A percentile compares a stretch with the other conserved stretches of the same genome.
phyloP scores from a whole-genome alignment of 352 stramenopile genomes.

The Phytophthora cryptogea region DNA sequence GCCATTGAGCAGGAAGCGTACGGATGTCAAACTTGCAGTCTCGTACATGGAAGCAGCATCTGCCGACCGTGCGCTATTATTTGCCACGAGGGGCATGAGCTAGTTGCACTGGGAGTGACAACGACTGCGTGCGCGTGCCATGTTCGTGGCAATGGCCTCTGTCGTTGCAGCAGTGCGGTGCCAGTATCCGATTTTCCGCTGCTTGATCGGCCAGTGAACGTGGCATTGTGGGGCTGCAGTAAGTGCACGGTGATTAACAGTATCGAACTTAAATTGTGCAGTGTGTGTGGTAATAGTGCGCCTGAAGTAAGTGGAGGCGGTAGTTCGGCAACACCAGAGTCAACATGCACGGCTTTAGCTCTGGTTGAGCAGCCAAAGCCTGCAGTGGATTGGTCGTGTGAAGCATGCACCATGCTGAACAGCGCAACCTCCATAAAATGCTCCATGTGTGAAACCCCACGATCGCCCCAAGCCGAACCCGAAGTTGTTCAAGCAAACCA shows the following conservation, averaged over 20 bases:
- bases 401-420: constrained; percentile 84
- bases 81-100: constrained; percentile 84
- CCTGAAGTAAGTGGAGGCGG: constrained; percentile 14
- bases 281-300: constrained; percentile 58
- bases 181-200: constrained; percentile 40
- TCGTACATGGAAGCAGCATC: constrained; percentile 68
- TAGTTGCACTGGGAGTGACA: constrained; percentile 73
- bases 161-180: constrained; percentile 54
- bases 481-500: constrained; percentile 22
- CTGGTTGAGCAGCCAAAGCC: constrained; percentile 36
- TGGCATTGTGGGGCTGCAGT: constrained; percentile 72
- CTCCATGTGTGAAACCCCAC: constrained; percentile 68
- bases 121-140: constrained; percentile 76
- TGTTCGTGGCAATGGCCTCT: constrained; percentile 53
- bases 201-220: constrained; percentile 43
- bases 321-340: constrained; percentile 25
- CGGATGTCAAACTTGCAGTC: constrained; percentile 81
- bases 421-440: constrained; percentile 58
- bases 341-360: constrained; percentile 54
- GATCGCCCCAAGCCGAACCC: constrained; percentile 30
- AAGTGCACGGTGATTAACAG: constrained; percentile 87
- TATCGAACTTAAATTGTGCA: constrained; percentile 53
- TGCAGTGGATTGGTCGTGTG: constrained; percentile 66
- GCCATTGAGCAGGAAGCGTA: constrained; percentile 80
- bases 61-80: constrained; percentile 71